These are phyloP conservation scores for Dothideomycetes sp. DNA, from an alignment of 2,329 filamentous ascomycete genomes.

Conservation along the genomic window DNA sequence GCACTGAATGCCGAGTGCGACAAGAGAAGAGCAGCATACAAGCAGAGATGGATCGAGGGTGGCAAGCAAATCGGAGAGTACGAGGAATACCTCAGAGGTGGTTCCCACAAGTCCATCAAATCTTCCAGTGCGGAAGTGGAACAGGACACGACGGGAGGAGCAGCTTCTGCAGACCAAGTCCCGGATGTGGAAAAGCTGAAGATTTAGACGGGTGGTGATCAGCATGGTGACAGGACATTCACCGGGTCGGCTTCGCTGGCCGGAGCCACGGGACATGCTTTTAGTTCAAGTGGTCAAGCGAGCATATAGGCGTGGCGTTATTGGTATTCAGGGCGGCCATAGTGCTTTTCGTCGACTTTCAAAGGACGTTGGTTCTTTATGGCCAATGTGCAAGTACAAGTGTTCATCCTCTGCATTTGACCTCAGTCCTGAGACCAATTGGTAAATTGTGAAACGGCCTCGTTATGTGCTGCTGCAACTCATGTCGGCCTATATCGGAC, in stretches of 20 bases:
- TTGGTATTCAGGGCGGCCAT: constrained; percentile 1
- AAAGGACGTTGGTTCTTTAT: constrained; percentile 2
- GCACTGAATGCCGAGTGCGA: constrained; percentile 62
- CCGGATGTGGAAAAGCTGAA: constrained; percentile 13
- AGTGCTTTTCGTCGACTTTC: constrained; percentile 4
- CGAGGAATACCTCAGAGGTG: constrained; percentile 80
- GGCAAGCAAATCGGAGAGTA: constrained; percentile 77
- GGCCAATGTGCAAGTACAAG: too few relatives aligned
- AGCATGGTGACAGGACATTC: too few relatives aligned
- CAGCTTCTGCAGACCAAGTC: too few relatives aligned
- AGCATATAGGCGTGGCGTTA: neutral
- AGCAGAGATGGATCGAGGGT: constrained; percentile 63
- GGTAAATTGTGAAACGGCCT: too few relatives aligned
- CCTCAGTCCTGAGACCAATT: too few relatives aligned
- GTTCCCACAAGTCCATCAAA: constrained; percentile 23
- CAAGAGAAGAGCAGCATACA: constrained; percentile 51
- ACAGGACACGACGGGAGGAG: constrained; percentile 9
- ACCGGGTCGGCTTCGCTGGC: neutral
- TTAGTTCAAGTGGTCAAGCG: neutral
- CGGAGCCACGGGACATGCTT: neutral
- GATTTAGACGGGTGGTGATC: constrained; percentile 11
- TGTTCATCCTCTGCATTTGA: too few relatives aligned
- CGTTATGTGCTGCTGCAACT: too few relatives aligned
- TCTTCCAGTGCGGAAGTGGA: constrained; percentile 13
- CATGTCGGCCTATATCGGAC: too few relatives aligned